These are phyloP conservation scores for Neurospora sp. DNA, from an alignment of 495 filamentous ascomycete genomes.

Conservation along the genomic window DNA sequence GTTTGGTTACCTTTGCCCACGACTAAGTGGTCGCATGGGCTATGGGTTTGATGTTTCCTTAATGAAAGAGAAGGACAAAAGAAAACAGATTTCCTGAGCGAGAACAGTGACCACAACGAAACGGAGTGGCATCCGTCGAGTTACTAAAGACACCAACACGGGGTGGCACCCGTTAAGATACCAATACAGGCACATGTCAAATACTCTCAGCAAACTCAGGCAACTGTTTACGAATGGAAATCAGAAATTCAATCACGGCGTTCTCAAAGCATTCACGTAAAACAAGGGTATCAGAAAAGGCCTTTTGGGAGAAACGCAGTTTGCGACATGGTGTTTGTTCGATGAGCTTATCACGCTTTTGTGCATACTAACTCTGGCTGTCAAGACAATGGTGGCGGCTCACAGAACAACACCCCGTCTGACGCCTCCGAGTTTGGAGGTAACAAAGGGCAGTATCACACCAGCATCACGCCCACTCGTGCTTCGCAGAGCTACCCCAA, in stretches of 20 bases:
- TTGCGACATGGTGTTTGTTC: not conserved
- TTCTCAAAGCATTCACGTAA: not conserved
- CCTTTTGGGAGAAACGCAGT: not conserved
- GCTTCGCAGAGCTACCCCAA: not conserved
- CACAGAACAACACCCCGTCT: not conserved
- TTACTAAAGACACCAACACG: not conserved
- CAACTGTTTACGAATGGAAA: not conserved
- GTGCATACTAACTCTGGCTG: not conserved
- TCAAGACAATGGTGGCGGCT: not conserved
- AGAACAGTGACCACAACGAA: not conserved
- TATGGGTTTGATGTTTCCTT: not conserved
- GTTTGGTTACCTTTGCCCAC: not conserved
- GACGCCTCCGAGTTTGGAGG: not conserved
- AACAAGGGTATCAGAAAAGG: not conserved
- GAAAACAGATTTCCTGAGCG: not conserved
- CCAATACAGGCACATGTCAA: not conserved
- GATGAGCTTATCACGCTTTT: not conserved
- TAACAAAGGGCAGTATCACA: not conserved
- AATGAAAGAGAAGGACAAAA: not conserved
- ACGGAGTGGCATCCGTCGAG: not conserved
- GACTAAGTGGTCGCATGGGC: not conserved
- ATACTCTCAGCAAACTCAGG: not conserved
- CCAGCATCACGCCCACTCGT: not conserved
- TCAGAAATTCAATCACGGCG: not conserved
- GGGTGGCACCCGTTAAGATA: not conserved